A percentile compares a stretch with the other conserved stretches of the same genome.
Conservation (phyloP, 1,284 basidiomycete genomes). For the Sporisorium iseilematis-ciliati region DNA sequence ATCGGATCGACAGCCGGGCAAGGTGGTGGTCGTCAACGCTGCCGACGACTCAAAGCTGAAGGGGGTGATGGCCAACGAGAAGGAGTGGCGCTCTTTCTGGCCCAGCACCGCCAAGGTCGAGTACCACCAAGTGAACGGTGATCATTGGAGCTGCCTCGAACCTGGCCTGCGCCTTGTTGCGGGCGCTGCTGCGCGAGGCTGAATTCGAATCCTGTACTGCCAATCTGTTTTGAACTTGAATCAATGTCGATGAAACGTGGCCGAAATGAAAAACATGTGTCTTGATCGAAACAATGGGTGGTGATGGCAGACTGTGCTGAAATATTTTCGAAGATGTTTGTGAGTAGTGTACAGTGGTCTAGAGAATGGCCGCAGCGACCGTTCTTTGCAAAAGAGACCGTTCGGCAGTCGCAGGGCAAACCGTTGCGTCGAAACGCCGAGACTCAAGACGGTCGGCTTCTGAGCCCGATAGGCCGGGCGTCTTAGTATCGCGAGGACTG, state of each 20-base stretch:
- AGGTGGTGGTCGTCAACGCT: constrained; percentile 29
- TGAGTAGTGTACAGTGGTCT: constrained; percentile 39
- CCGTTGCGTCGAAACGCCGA: background rate
- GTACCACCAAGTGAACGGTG: constrained; percentile 21
- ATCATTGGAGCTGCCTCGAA: constrained; percentile 42
- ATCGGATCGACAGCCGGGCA: constrained; percentile 16
- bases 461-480: background rate
- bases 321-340: constrained; percentile 15
- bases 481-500: constrained; percentile 30
- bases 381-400: too few species aligned
- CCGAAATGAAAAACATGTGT: background rate
- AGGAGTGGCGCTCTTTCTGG: constrained; percentile 39
- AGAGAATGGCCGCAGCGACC: background rate
- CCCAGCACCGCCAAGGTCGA: constrained; percentile 9
- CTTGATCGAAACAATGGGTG: background rate
- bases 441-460: too few species aligned
- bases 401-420: too few species aligned
- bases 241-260: background rate
- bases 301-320: constrained; percentile 17
- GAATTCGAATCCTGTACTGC: background rate
- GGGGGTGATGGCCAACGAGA: constrained; percentile 30
- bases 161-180: constrained; percentile 30
- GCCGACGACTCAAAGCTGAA: constrained; percentile 19
- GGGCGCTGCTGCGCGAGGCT: constrained; percentile 4
- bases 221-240: background rate